Base-by-base conservation (phyloP, 495 filamentous ascomycete species). In the Xylaria sp. region DNA sequence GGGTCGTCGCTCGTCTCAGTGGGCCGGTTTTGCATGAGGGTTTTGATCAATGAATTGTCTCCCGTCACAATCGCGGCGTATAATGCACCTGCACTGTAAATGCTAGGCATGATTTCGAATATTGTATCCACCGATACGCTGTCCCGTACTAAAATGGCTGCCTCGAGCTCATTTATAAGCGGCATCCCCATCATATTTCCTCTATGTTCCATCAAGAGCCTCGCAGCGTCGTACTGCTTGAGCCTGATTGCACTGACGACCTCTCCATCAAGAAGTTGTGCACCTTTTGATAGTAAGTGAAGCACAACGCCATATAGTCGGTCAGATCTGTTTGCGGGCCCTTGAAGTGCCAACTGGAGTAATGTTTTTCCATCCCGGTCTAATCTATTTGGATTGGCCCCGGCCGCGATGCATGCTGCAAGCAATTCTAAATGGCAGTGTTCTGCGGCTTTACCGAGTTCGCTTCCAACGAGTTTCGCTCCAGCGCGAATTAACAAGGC, bases 41-140 rank as follows among this genome's bases (percentile, higher is more conserved):
- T 1, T 21, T 61, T 31, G 35, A 61, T 41, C 35, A 40, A 40
- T 61, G 57, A 40, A 41, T 61, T 15, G 31, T 61, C n/a, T 41
- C 14, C 33, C 31, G n/a, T 41, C 35, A n/a, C 17, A 41, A 61
- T 61, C 33, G 57, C 57, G 33, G 57, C 57, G 35, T 31, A 61
- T 41, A 61, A 24, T 21, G 57, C 31, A 61, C 57, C 57, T 21
- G 57, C 57, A 41, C 19, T 15, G 33, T 61, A 61, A 8, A 61
- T 31, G 57, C 33, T 61, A 29, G 57, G 57, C 57, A n/a, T 17
- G 19, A 41, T n/a, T 3, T 61, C 57, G 35, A 61, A 40, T 2
- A 41, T 5, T 41, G 3, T 6, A 6, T 4, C 17, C 26, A 11
- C 35, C 31, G 5, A 6, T 40, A 21, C 19, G 57, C n/a, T 61